A percentile compares a stretch with the other conserved stretches of the same genome.
Conservation (phyloP, 768 basidiomycete genomes). For the Kwoniella shandongensis region DNA sequence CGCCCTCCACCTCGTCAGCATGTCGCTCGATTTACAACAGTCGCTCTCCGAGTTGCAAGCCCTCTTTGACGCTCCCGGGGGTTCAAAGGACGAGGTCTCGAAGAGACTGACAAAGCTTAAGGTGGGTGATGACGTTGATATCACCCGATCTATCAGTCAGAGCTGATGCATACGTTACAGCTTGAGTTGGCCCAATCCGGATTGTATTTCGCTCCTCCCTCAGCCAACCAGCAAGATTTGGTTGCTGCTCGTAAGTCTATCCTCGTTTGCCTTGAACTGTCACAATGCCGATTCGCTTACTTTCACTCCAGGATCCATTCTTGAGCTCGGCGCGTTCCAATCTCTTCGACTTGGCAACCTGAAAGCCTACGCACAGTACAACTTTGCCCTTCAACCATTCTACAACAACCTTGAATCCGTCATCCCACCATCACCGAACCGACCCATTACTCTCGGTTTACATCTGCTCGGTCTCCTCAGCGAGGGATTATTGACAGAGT, state of each 20-base stretch:
- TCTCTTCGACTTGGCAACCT: conserved; percentile 85
- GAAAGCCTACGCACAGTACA: conserved; percentile 92
- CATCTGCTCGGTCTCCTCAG: conserved; percentile 93
- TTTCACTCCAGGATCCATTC: conserved; percentile 75
- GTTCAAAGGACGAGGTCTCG: conserved; percentile 29
- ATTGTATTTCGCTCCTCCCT: conserved; percentile 39
- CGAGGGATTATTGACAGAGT: conserved; percentile 87
- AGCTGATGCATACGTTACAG: too few species aligned
- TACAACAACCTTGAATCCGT: conserved; percentile 27
- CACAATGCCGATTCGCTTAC: not conserved
- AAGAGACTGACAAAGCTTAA: conserved; percentile 34
- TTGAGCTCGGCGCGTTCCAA: conserved; percentile 93
- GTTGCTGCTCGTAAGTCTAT: conserved; percentile 34
- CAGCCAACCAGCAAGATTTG: conserved; percentile 31
- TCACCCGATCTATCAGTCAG: too few species aligned
- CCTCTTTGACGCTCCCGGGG: conserved; percentile 27
- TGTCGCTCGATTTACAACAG: conserved; percentile 37
- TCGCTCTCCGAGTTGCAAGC: conserved; percentile 40
- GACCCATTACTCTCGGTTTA: conserved; percentile 84
- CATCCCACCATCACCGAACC: conserved; percentile 79
- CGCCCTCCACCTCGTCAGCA: conserved; percentile 23
- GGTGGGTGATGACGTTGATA: conserved; percentile 23
- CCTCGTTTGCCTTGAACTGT: too few species aligned
- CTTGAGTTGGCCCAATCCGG: conserved; percentile 44
- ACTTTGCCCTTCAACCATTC: conserved; percentile 53